Conservation (phyloP, 225 moss, liverwort and hornwort genomes). For the Polytrichum commune region DNA sequence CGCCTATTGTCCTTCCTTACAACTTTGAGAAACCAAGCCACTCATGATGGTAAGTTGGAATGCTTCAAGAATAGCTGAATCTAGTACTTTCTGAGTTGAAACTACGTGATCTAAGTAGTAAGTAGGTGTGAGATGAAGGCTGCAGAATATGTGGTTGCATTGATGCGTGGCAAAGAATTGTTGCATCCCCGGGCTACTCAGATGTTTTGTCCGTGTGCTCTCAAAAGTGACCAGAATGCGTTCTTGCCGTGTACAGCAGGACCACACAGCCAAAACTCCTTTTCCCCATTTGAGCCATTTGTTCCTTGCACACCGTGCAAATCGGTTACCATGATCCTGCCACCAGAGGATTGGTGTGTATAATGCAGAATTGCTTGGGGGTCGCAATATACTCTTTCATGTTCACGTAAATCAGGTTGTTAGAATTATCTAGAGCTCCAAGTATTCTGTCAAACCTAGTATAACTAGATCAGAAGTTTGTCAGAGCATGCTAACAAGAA, state of each 20-base stretch:
- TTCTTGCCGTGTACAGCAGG: neutral
- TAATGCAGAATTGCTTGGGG: neutral
- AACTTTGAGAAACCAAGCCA: too few species aligned
- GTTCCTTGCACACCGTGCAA: neutral
- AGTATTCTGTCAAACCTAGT: too few species aligned
- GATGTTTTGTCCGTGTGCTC: neutral
- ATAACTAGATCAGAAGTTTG: too few species aligned
- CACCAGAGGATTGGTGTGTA: neutral
- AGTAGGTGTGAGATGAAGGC: neutral
- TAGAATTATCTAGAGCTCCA: too few species aligned
- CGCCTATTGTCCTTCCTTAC: too few species aligned
- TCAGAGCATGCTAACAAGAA: too few species aligned
- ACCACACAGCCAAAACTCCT: neutral
- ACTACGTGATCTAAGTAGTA: neutral
- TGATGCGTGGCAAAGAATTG: neutral
- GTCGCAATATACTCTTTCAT: neutral
- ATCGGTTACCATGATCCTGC: neutral
- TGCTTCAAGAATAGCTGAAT: too few species aligned
- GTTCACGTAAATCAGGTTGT: neutral
- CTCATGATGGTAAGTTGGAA: too few species aligned
- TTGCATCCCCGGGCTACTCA: neutral
- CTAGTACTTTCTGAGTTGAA: too few species aligned
- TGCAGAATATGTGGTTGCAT: neutral
- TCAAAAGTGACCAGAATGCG: neutral
- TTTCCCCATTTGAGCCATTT: neutral